These are phyloP conservation scores for Nicotiana tabacum DNA, from an alignment of 257 asterid species.

Conservation along the genomic window DNA sequence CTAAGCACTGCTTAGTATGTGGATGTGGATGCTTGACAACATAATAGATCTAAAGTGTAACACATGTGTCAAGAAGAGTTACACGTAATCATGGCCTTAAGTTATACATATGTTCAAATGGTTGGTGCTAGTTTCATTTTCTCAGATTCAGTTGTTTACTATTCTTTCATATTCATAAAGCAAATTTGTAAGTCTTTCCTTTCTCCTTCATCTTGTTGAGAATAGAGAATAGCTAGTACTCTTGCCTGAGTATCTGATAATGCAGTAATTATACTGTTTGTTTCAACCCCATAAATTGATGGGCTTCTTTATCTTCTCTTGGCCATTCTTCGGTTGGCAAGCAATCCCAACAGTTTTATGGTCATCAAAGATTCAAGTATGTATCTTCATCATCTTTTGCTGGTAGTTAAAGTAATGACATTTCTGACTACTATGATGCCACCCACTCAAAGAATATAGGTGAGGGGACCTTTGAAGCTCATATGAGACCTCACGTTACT, in stretches of 20 bases:
- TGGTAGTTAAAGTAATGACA: conserved; percentile 23
- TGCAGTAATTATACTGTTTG: conserved; percentile 2
- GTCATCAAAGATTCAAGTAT: conserved; percentile 85
- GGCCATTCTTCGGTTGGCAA: conserved; percentile 77
- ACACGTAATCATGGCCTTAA: conserved; percentile 22
- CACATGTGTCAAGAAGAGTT: no score
- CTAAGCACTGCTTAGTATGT: no score
- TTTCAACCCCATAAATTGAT: conserved; percentile 45
- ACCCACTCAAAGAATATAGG: background rate
- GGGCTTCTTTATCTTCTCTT: conserved; percentile 40
- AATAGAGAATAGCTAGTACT: background rate
- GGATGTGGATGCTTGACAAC: no score
- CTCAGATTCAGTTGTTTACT: conserved; percentile 42
- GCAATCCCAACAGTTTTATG: conserved; percentile 70
- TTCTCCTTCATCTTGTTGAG: conserved; percentile 7
- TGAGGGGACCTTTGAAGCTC: no score
- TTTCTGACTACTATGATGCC: conserved; percentile 11
- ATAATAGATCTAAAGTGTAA: no score
- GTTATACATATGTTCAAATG: conserved; percentile 48
- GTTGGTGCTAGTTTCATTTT: conserved; percentile 32
- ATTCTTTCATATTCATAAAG: conserved; percentile 25
- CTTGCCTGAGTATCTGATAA: background rate
- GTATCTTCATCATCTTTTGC: conserved; percentile 51
- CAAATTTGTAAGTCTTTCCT: conserved; percentile 15
- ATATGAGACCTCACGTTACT: no score